Evolutionary conservation across 1,284 basidiomycete genomes (phyloP).

Genomic region (Fomitopsis schrenkii): DNA sequence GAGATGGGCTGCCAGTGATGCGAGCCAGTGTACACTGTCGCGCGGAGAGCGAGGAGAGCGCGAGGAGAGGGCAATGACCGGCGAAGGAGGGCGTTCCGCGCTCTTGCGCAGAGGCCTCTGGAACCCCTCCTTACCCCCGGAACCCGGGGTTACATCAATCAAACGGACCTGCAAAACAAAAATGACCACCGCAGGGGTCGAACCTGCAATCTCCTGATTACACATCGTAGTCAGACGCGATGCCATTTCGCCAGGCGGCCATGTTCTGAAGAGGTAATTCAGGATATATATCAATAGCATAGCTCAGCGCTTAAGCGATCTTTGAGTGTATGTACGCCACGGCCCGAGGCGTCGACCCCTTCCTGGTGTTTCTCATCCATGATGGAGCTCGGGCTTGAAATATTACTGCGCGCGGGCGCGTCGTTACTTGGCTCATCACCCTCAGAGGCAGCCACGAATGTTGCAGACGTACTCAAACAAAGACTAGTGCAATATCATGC

Average conservation of each 20-base stretch:
- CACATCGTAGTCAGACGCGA: constrained; percentile 73
- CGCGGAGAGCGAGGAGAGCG: no score
- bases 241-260: constrained; percentile 79
- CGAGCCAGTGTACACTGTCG: no score
- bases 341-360: neutral
- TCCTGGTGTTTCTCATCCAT: neutral
- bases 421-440: constrained; percentile 11
- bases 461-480: constrained; percentile 34
- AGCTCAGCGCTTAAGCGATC: no score
- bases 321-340: neutral
- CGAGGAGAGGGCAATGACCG: no score
- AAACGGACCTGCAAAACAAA: no score
- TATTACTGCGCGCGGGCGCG: constrained; percentile 11
- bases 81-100: no score
- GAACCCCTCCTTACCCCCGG: no score
- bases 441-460: constrained; percentile 20
- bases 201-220: constrained; percentile 49
- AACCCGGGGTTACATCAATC: no score
- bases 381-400: neutral
- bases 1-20: no score
- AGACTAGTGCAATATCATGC: constrained; percentile 40
- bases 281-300: no score
- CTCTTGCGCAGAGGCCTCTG: no score
- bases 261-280: neutral
- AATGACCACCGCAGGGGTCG: constrained; percentile 39